These are phyloP conservation scores for Graphiopsis chlorocephala DNA, from an alignment of 2,329 filamentous ascomycete genomes.

Conservation along the genomic window DNA sequence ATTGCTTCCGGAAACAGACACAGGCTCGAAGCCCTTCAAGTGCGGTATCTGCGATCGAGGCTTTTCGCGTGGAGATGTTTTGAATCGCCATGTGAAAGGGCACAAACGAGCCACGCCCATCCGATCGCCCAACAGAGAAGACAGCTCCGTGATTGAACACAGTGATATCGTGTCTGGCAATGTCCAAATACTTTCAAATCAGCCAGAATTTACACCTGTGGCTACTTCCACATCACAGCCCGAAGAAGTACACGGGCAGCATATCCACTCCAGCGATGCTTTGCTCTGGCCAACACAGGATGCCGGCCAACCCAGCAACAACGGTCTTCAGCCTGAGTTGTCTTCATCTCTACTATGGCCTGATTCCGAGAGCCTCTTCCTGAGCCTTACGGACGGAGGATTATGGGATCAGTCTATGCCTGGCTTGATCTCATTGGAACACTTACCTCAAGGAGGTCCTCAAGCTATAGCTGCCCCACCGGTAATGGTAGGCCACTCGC, in stretches of 20 bases:
- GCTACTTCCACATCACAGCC: neutral
- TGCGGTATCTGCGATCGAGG: neutral
- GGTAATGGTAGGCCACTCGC: neutral
- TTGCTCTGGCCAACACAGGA: neutral
- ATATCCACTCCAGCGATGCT: neutral
- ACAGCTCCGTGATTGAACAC: neutral
- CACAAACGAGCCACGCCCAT: neutral
- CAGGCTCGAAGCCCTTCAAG: neutral
- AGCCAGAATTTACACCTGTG: no score
- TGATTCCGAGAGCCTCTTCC: neutral
- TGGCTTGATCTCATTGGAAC: neutral
- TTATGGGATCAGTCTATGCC: neutral
- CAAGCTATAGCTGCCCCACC: neutral
- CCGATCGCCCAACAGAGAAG: neutral
- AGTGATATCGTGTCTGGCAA: no score
- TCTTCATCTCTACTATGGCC: neutral
- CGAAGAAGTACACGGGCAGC: neutral
- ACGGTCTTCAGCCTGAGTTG: neutral
- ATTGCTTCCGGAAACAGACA: neutral
- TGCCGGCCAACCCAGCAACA: neutral
- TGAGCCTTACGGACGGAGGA: neutral
- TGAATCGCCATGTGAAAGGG: conserved; percentile 5
- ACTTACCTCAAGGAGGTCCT: neutral
- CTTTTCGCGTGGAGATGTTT: conserved; percentile 2
- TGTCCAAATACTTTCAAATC: neutral